These are phyloP conservation scores for Periglandula ipomoeae DNA, from an alignment of 2,329 filamentous ascomycete genomes.

Conservation along the genomic window DNA sequence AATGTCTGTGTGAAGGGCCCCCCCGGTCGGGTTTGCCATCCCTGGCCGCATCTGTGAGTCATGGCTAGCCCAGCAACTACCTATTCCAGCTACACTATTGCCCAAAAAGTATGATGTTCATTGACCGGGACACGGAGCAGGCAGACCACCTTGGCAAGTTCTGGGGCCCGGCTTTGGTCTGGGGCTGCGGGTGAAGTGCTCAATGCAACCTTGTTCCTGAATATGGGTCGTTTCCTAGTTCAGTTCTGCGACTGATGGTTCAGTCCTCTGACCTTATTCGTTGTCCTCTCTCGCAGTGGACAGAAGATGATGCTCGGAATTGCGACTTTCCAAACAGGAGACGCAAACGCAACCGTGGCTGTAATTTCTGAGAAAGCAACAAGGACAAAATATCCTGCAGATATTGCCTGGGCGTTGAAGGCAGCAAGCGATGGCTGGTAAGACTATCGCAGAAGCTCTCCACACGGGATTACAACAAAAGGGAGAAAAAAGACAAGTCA, in stretches of 20 bases:
- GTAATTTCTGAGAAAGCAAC: neutral
- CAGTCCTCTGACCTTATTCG: too few species aligned
- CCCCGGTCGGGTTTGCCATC: constrained; percentile 1
- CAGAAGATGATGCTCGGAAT: neutral
- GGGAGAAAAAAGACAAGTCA: neutral
- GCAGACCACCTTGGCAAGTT: neutral
- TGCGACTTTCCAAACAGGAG: neutral
- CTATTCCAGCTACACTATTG: neutral
- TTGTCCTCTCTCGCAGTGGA: neutral
- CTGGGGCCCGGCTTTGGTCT: too few species aligned
- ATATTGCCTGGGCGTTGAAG: neutral
- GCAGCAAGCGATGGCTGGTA: neutral
- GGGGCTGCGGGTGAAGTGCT: neutral
- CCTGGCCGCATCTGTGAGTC: constrained; percentile 3
- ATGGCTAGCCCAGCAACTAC: constrained; percentile 3
- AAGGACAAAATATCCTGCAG: neutral
- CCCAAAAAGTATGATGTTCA: neutral
- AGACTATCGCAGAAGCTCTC: neutral
- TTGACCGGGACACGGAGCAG: neutral
- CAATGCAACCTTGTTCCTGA: neutral
- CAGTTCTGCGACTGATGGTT: too few species aligned
- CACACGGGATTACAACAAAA: neutral
- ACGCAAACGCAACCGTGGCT: too few species aligned
- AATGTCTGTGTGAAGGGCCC: neutral
- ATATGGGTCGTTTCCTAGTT: too few species aligned